phyloP scores from a whole-genome alignment of 148 eudicot species.

The Vaccinium vitisidaea region DNA sequence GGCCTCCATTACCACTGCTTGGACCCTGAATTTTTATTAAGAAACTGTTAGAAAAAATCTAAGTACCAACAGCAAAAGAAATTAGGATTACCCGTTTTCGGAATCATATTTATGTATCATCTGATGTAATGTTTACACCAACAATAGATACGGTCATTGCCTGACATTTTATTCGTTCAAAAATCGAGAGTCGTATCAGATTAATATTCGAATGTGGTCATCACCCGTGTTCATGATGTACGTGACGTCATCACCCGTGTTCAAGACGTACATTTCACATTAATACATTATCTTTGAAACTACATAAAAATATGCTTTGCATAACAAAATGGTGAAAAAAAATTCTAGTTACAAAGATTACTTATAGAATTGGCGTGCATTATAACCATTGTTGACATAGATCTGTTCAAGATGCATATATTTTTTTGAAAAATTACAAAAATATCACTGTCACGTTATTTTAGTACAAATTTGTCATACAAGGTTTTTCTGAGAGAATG shows the following conservation, averaged over 20 bases:
- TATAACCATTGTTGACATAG: not conserved
- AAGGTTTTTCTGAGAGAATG: not conserved
- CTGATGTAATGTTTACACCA: too few relatives aligned
- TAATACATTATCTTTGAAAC: not conserved
- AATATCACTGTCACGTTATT: not conserved
- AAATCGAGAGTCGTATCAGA: not conserved
- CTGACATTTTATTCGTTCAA: not conserved
- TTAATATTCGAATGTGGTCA: not conserved
- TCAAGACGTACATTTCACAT: too few relatives aligned
- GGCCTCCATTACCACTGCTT: conserved; percentile 51
- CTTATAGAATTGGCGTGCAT: not conserved
- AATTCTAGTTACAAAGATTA: too few relatives aligned
- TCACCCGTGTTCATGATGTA: not conserved
- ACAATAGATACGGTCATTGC: not conserved
- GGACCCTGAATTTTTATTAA: conserved; percentile 41
- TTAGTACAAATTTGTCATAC: not conserved
- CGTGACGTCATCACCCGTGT: not conserved
- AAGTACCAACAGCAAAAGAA: not conserved
- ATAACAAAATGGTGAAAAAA: not conserved
- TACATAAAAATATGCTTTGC: not conserved
- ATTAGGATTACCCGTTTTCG: not conserved
- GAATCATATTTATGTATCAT: not conserved
- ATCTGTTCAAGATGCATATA: not conserved
- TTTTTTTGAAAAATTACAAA: too few relatives aligned
- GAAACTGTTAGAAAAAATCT: not conserved